A percentile compares a stretch with the other conserved stretches of the same genome.
phyloP scores from a whole-genome alignment of 768 basidiomycete species.

The Boletus rubroflammeus region DNA sequence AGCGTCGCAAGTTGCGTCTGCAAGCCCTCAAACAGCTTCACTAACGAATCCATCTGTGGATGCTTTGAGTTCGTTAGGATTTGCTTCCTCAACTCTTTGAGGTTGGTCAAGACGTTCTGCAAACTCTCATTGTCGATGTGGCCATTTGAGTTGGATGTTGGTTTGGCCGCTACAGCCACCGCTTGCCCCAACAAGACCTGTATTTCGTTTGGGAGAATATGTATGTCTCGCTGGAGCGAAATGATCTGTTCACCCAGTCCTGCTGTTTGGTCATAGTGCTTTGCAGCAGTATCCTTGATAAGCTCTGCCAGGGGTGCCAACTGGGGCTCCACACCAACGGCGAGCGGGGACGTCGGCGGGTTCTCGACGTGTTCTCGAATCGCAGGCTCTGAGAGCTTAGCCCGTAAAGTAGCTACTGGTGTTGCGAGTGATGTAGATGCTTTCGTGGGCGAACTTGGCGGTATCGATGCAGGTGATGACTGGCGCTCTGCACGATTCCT shows the following conservation, averaged over 20 bases:
- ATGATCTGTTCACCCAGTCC: conserved; percentile 33
- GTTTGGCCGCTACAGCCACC: conserved; percentile 1
- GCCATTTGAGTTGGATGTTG: background rate
- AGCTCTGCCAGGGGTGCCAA: conserved; percentile 31
- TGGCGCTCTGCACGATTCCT: conserved; percentile 1
- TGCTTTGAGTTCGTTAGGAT: conserved; percentile 4
- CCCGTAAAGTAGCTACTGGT: conserved; percentile 6
- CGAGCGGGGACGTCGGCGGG: conserved; percentile 8
- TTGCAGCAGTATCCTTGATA: conserved; percentile 34
- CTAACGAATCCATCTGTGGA: conserved; percentile 20
- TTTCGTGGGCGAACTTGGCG: conserved; percentile 13
- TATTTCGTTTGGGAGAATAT: conserved; percentile 28
- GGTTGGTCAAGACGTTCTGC: conserved; percentile 7
- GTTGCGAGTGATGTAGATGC: background rate
- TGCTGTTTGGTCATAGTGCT: conserved; percentile 35
- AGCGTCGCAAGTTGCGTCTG: conserved; percentile 37
- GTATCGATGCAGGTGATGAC: background rate
- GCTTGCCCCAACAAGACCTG: conserved; percentile 12
- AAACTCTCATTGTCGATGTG: background rate
- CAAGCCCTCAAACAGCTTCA: conserved; percentile 38
- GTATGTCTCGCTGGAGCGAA: conserved; percentile 31
- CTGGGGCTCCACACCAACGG: conserved; percentile 12
- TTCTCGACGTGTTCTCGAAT: conserved; percentile 18
- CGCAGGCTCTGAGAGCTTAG: conserved; percentile 20
- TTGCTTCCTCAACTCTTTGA: conserved; percentile 21